Evolutionary conservation across 495 filamentous ascomycete genomes (phyloP).

Genomic region (Aspergillus funiculosus): DNA sequence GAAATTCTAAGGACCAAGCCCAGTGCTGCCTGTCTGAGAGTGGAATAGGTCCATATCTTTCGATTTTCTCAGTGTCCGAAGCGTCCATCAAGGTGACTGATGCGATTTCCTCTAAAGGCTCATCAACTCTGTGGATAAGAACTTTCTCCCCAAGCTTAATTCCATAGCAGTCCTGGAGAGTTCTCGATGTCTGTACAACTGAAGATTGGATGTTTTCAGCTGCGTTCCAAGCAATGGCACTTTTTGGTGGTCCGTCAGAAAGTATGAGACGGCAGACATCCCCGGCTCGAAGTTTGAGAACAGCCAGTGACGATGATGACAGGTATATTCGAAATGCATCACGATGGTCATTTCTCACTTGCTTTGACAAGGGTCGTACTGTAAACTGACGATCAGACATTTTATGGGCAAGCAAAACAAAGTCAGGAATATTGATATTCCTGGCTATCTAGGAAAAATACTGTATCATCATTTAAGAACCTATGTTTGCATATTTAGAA

Average conservation of each 20-base stretch:
- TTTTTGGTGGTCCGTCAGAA: constrained; percentile 36
- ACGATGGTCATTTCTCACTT: constrained; percentile 47
- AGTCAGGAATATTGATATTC: constrained; percentile 5
- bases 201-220: constrained; percentile 58
- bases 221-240: constrained; percentile 62
- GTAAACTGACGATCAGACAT: constrained; percentile 46
- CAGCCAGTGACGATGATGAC: constrained; percentile 55
- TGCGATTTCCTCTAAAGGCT: constrained; percentile 35
- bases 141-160: constrained; percentile 60
- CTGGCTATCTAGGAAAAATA: not conserved
- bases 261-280: constrained; percentile 51
- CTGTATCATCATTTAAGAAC: not conserved
- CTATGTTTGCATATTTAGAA: constrained; percentile 6
- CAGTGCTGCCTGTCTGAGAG: constrained; percentile 51
- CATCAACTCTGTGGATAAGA: constrained; percentile 42
- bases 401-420: constrained; percentile 5
- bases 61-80: constrained; percentile 34
- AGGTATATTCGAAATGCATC: constrained; percentile 63
- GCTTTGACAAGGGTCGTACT: constrained; percentile 49
- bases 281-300: constrained; percentile 55
- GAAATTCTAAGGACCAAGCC: constrained; percentile 58
- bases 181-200: constrained; percentile 59
- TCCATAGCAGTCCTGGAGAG: constrained; percentile 57
- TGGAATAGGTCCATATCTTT: constrained; percentile 29
- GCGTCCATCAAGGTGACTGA: constrained; percentile 48